phyloP scores from a whole-genome alignment of 2,329 filamentous ascomycete genomes.

The Metarhizium rileyi region DNA sequence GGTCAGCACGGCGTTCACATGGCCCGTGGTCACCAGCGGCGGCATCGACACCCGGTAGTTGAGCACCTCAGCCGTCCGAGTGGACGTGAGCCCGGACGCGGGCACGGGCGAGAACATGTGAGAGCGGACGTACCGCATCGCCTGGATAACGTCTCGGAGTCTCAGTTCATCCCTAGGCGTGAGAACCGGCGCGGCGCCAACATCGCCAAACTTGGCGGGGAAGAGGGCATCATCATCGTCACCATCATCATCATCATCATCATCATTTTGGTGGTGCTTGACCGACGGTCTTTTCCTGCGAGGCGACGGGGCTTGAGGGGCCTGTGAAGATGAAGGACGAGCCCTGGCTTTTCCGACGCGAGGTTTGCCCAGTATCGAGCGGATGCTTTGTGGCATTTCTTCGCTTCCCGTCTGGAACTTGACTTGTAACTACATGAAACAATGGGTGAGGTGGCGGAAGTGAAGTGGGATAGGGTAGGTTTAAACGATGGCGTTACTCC shows the following conservation, averaged over 20 bases:
- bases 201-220: slow-evolving; percentile 46
- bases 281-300: slow-evolving; percentile 14
- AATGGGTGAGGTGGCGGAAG: not conserved
- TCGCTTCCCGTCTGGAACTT: slow-evolving; percentile 1
- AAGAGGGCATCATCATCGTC: slow-evolving; percentile 21
- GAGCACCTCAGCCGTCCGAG: slow-evolving; percentile 52
- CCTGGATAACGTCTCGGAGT: slow-evolving; percentile 53
- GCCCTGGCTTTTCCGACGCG: slow-evolving; percentile 24
- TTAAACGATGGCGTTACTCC: not conserved
- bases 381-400: slow-evolving; percentile 23
- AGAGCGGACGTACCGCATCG: slow-evolving; percentile 50
- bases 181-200: slow-evolving; percentile 45
- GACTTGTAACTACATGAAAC: too few relatives aligned
- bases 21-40: slow-evolving; percentile 54
- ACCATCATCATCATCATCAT: too few relatives aligned
- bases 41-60: slow-evolving; percentile 51
- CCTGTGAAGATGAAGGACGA: slow-evolving; percentile 3
- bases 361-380: slow-evolving; percentile 28
- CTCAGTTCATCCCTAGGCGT: slow-evolving; percentile 37
- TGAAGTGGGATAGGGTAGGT: not conserved
- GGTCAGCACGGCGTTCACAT: slow-evolving; percentile 53
- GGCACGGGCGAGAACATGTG: slow-evolving; percentile 59
- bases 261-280: slow-evolving; percentile 13
- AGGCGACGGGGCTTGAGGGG: slow-evolving; percentile 14
- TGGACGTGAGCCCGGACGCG: slow-evolving; percentile 52